Percentiles rank a stretch among this genome's conserved stretches.
These are phyloP conservation scores for Ophiognomonia clavigignenti-juglandacearum DNA, from an alignment of 2,329 filamentous ascomycete species.

Conservation along the genomic window DNA sequence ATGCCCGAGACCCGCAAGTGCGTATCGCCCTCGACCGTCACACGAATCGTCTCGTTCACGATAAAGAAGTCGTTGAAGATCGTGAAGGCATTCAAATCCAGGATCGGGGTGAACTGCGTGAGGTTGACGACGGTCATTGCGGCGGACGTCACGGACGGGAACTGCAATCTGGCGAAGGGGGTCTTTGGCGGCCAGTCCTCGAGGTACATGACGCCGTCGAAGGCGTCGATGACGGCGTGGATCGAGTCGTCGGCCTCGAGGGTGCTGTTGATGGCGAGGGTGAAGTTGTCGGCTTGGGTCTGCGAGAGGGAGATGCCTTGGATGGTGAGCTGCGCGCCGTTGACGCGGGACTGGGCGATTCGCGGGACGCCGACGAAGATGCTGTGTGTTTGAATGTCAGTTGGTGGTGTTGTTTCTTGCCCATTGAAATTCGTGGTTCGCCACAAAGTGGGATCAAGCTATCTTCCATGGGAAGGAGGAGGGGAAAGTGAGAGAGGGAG, in stretches of 20 bases:
- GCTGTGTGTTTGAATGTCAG: conserved; percentile 32
- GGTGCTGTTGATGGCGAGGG: conserved; percentile 51
- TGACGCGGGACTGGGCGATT: conserved; percentile 52
- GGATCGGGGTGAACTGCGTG: conserved; percentile 42
- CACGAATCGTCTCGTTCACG: conserved; percentile 41
- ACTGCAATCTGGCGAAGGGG: conserved; percentile 45
- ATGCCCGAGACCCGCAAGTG: conserved; percentile 47
- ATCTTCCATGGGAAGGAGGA: too few species aligned
- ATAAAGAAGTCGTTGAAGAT: conserved; percentile 52
- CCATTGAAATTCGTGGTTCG: background rate
- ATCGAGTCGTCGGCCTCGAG: conserved; percentile 47
- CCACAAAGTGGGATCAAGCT: too few species aligned
- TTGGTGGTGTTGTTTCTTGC: background rate
- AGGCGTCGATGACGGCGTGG: conserved; percentile 45
- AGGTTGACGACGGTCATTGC: conserved; percentile 48
- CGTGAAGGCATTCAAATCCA: conserved; percentile 43
- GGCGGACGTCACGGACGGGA: conserved; percentile 46
- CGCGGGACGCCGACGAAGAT: conserved; percentile 52
- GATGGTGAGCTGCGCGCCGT: conserved; percentile 47
- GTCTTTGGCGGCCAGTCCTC: conserved; percentile 41
- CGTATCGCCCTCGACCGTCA: conserved; percentile 49
- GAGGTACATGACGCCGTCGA: conserved; percentile 51
- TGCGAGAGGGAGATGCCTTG: conserved; percentile 46
- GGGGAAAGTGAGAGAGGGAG: too few species aligned
- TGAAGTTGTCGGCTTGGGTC: conserved; percentile 38